Base-by-base conservation (phyloP, 495 filamentous ascomycete genomes). In the Daldinia grandis region DNA sequence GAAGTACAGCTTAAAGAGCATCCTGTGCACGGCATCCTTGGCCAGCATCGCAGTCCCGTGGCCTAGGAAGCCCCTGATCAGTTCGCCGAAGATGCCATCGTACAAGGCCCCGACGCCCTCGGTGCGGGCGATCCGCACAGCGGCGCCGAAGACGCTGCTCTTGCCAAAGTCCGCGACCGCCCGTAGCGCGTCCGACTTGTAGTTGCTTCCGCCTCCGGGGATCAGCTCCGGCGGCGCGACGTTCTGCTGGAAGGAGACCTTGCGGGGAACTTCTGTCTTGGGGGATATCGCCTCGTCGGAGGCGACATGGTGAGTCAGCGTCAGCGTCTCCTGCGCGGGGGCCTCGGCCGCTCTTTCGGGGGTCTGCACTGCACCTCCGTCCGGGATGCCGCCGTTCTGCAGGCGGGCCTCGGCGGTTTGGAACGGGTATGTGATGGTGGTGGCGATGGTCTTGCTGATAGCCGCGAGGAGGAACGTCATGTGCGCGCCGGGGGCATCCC, bases 21-120 rank as follows among this genome's bases (percentile, higher is more conserved):
- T 70, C n/a, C 84, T 79, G 68, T 97, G 93, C n/a, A 93, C 87
- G 15, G 84, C 79, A 58, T 96, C 91, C 78, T 97, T 97, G 28
- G 92, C 86, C 54, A 96, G 78, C 92, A 97, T 97, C n/a, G 93
- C 93, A 27, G 93, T 87, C 1, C 93, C 94, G 71, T 97, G 93
- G 12, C 87, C 89, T 76, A 97, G 89, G 76, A 97, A 97, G 0
- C 91, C 92, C 74, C 93, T 95, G 5, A 95, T 73, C 37, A 97
- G 79, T 80, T 97, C 93, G 8, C 87, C 92, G 5, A 80, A 80
- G 0, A 97, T 79, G 12, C 94, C 95, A 19, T 91, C 87, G 74
- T 97, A 98, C 28, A 98, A 78, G 0, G 87, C 91, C 2, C 75
- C 71, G 7, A 90, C 65, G 1, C 94, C 94, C 62, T 97, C 92